Evolutionary conservation across 345 rosid genomes (phyloP).

Genomic region (Psidium guajava): DNA sequence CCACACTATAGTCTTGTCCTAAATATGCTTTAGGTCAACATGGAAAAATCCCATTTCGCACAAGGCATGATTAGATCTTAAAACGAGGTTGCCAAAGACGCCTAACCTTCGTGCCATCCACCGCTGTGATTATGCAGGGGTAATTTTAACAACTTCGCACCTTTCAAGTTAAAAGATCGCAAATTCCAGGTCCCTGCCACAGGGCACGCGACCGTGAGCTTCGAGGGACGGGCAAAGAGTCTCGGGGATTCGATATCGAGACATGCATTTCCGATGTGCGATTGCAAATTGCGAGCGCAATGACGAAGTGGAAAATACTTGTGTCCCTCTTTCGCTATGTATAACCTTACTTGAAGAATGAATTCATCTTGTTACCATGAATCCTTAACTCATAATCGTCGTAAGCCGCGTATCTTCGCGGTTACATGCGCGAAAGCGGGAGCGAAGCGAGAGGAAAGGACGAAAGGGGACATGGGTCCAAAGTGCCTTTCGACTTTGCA

Average conservation of each 20-base stretch:
- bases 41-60: not conserved
- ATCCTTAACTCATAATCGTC: not conserved
- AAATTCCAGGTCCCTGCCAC: not conserved
- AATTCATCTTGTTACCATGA: not conserved
- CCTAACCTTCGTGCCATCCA: not conserved
- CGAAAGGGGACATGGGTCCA: not conserved
- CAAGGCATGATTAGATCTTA: not conserved
- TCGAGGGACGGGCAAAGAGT: not conserved
- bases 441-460: not conserved
- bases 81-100: not conserved
- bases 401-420: not conserved
- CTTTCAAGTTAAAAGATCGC: not conserved
- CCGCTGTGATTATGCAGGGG: not conserved
- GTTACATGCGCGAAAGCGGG: not conserved
- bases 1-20: not conserved
- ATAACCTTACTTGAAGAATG: not conserved
- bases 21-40: not conserved
- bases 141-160: not conserved
- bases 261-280: not conserved
- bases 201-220: not conserved
- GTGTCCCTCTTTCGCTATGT: not conserved
- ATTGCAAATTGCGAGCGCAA: not conserved
- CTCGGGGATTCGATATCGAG: not conserved
- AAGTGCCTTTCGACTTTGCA: not conserved
- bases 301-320: not conserved